A percentile compares a stretch with the other conserved stretches of the same genome.
Evolutionary conservation across 2,329 filamentous ascomycete genomes (phyloP).

Genomic region (Colletotrichum tofieldiae): DNA sequence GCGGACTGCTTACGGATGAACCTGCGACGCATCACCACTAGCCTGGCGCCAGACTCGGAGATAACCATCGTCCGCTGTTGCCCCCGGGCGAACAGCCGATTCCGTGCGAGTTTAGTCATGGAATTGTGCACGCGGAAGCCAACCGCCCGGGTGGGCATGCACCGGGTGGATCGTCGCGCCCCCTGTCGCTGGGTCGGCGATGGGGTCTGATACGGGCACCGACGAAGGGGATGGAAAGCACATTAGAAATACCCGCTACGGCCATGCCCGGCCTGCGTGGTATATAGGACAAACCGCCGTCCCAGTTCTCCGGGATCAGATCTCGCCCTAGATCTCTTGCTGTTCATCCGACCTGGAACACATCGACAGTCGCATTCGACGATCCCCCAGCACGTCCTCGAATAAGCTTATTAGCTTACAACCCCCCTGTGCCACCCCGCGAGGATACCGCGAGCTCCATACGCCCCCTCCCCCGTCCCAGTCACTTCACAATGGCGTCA

Average conservation of each 20-base stretch:
- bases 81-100: constrained; percentile 17
- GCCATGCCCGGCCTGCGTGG: constrained; percentile 17
- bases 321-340: constrained; percentile 33
- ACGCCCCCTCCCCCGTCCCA: background rate
- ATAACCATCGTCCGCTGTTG: constrained; percentile 25
- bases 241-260: constrained; percentile 35
- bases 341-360: constrained; percentile 24
- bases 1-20: background rate
- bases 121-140: constrained; percentile 33
- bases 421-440: background rate
- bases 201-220: constrained; percentile 33
- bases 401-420: constrained; percentile 28
- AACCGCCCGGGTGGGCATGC: constrained; percentile 27
- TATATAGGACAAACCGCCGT: constrained; percentile 36
- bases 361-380: background rate
- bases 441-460: constrained; percentile 2
- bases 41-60: constrained; percentile 28
- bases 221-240: constrained; percentile 36
- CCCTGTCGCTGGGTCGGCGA: constrained; percentile 28
- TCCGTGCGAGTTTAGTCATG: constrained; percentile 29
- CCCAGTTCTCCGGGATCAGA: constrained; percentile 27
- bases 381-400: constrained; percentile 9
- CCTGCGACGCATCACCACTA: background rate
- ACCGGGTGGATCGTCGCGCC: constrained; percentile 23
- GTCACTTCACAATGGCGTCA: constrained; percentile 36